phyloP scores from a whole-genome alignment of 768 basidiomycete species.

The Russula sp. region DNA sequence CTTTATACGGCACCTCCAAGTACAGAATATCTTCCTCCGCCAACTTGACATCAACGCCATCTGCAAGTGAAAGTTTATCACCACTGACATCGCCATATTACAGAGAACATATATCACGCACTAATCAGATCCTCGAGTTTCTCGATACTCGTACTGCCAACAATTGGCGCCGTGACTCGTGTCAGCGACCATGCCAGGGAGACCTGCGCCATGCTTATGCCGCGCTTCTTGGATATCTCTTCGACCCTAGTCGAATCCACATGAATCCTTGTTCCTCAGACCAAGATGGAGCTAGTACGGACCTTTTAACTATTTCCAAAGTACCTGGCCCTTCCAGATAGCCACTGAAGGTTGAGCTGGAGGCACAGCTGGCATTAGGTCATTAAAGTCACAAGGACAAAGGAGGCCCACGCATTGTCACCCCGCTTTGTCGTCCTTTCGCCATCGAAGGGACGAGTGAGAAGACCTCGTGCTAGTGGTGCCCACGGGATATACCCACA shows the following conservation, averaged over 20 bases:
- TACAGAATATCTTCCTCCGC: conserved; percentile 24
- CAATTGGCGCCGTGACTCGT: conserved; percentile 18
- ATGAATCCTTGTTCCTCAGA: background rate
- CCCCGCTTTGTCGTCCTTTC: conserved; percentile 5
- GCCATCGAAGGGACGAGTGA: conserved; percentile 23
- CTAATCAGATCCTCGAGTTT: conserved; percentile 28
- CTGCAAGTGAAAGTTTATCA: conserved; percentile 1
- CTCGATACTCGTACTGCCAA: conserved; percentile 25
- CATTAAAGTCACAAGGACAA: too few species aligned
- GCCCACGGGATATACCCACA: conserved; percentile 29
- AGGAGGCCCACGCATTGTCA: conserved; percentile 1
- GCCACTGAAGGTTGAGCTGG: background rate
- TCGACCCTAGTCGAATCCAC: conserved; percentile 36
- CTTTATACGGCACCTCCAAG: conserved; percentile 27
- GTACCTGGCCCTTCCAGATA: conserved; percentile 16
- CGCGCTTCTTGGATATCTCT: conserved; percentile 40
- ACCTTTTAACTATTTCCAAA: conserved; percentile 26
- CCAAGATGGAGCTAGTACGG: background rate
- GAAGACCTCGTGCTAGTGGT: conserved; percentile 26
- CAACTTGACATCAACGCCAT: conserved; percentile 18
- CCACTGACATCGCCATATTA: too few species aligned
- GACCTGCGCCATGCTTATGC: conserved; percentile 44
- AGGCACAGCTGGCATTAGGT: background rate
- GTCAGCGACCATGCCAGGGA: conserved; percentile 39
- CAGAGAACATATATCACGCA: conserved; percentile 3